These are phyloP conservation scores for Pseudogymnoascus sp. DNA, from an alignment of 2,329 filamentous ascomycete species.

Conservation along the genomic window DNA sequence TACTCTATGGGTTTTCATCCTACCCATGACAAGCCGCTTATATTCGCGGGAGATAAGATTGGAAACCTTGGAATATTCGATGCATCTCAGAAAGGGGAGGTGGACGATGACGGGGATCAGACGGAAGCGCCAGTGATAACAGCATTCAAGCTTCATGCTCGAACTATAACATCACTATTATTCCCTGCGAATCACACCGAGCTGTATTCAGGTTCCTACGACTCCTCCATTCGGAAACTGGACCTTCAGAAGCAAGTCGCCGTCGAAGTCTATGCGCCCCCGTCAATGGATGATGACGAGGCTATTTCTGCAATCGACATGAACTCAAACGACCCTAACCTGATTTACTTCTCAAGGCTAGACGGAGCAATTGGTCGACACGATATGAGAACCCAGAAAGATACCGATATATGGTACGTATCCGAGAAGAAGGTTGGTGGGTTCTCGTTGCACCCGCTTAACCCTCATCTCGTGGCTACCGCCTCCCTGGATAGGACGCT, in stretches of 20 bases:
- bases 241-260: slow-evolving; percentile 76
- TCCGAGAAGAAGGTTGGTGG: slow-evolving; percentile 94
- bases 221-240: slow-evolving; percentile 80
- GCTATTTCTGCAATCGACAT: slow-evolving; percentile 83
- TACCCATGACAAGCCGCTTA: slow-evolving; percentile 70
- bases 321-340: slow-evolving; percentile 57
- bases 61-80: slow-evolving; percentile 88
- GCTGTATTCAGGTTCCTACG: slow-evolving; percentile 82
- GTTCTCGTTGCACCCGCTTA: slow-evolving; percentile 72
- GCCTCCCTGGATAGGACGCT: slow-evolving; percentile 83
- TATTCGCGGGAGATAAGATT: slow-evolving; percentile 92
- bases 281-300: slow-evolving; percentile 59
- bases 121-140: slow-evolving; percentile 69
- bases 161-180: slow-evolving; percentile 79
- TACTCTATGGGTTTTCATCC: slow-evolving; percentile 89
- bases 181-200: slow-evolving; percentile 66
- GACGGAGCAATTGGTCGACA: slow-evolving; percentile 72
- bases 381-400: slow-evolving; percentile 57
- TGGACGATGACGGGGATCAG: slow-evolving; percentile 58
- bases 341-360: slow-evolving; percentile 80
- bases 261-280: slow-evolving; percentile 71
- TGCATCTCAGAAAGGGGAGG: slow-evolving; percentile 58
- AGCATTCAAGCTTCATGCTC: slow-evolving; percentile 80
- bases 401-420: slow-evolving; percentile 62
- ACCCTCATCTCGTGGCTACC: slow-evolving; percentile 77